phyloP scores from a whole-genome alignment of 495 filamentous ascomycete species.

The Xylaria intraflava region DNA sequence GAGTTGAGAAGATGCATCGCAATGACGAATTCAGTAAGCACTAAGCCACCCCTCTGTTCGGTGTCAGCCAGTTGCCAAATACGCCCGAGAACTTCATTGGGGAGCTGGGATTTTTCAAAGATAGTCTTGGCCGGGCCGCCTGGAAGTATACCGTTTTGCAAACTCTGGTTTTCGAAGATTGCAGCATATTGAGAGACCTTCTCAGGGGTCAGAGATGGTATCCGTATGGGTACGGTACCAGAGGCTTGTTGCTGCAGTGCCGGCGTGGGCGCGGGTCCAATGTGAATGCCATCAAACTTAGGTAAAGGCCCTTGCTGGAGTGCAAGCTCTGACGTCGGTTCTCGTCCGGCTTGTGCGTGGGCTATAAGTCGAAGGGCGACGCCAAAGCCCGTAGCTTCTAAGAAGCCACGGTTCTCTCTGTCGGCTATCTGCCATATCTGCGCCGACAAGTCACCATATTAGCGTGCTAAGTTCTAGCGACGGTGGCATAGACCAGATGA shows the following conservation, averaged over 20 bases:
- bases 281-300: constrained; percentile 72
- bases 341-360: constrained; percentile 81
- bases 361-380: constrained; percentile 89
- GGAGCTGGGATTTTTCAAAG: constrained; percentile 84
- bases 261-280: constrained; percentile 41
- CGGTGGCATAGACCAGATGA: neutral
- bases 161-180: constrained; percentile 81
- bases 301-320: constrained; percentile 77
- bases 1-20: constrained; percentile 96
- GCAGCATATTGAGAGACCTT: constrained; percentile 80
- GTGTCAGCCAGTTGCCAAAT: constrained; percentile 96
- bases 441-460: constrained; percentile 12
- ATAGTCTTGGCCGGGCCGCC: constrained; percentile 89
- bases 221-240: constrained; percentile 66
- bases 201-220: constrained; percentile 82
- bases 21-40: constrained; percentile 88
- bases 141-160: constrained; percentile 72
- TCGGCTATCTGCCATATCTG: constrained; percentile 99
- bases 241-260: constrained; percentile 58
- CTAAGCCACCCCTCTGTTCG: constrained; percentile 83
- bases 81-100: constrained; percentile 81
- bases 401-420: constrained; percentile 86
- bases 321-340: constrained; percentile 68
- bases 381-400: constrained; percentile 86
- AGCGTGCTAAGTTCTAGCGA: constrained; percentile 5